These are phyloP conservation scores for Verticillium klebahnii DNA, from an alignment of 2,329 filamentous ascomycete species.

Conservation along the genomic window DNA sequence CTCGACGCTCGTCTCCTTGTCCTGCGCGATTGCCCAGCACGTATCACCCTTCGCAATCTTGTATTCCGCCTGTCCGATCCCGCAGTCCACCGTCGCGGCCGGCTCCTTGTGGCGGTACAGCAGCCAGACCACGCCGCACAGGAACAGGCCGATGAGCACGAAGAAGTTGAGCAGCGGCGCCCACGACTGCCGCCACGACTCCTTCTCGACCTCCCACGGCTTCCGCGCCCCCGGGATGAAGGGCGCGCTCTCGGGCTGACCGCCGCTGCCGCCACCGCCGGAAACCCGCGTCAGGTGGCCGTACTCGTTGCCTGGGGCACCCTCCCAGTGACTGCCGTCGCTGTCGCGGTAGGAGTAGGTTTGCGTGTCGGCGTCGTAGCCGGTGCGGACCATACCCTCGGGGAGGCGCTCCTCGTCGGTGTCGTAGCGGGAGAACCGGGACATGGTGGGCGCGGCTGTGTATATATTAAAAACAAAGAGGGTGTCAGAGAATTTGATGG, in stretches of 20 bases:
- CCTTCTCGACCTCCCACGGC: slow-evolving; percentile 16
- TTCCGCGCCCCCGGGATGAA: neutral
- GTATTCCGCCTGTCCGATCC: slow-evolving; percentile 27
- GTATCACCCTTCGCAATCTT: slow-evolving; percentile 42
- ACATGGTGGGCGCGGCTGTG: slow-evolving; percentile 22
- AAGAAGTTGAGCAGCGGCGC: slow-evolving; percentile 56
- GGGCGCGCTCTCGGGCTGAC: slow-evolving; percentile 10
- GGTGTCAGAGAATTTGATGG: neutral
- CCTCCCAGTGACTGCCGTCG: slow-evolving; percentile 45
- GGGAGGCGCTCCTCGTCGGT: slow-evolving; percentile 49
- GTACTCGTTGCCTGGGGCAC: slow-evolving; percentile 43
- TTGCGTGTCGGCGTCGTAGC: slow-evolving; percentile 52
- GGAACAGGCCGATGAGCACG: slow-evolving; percentile 44
- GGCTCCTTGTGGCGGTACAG: slow-evolving; percentile 22
- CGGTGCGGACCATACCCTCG: slow-evolving; percentile 47
- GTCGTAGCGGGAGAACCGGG: slow-evolving; percentile 37
- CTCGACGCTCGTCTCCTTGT: slow-evolving; percentile 35
- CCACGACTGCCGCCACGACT: slow-evolving; percentile 47
- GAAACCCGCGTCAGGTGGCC: slow-evolving; percentile 39
- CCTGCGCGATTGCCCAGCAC: slow-evolving; percentile 47
- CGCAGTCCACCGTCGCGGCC: slow-evolving; percentile 19
- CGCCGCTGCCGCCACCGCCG: slow-evolving; percentile 8
- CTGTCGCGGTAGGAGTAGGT: slow-evolving; percentile 47
- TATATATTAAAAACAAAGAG: neutral
- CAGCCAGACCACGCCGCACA: slow-evolving; percentile 47